Evolutionary conservation across 2,329 filamentous ascomycete genomes (phyloP), one percentile per base, ranked within the genome.

Genomic region (Aspergillus udagawae): DNA sequence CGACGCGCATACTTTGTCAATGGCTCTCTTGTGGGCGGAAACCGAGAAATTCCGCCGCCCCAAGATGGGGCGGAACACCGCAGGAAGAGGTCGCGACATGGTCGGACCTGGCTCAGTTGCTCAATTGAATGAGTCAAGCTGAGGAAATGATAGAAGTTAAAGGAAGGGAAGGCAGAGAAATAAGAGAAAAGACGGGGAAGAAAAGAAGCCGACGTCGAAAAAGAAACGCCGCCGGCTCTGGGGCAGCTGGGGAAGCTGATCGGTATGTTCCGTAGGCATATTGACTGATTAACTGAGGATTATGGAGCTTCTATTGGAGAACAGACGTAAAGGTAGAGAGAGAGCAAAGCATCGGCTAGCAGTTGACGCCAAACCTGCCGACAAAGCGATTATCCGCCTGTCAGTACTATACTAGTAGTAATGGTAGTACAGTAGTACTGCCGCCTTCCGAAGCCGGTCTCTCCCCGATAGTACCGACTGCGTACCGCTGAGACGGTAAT

Each of bases 1-100:
- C 1, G 86, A 89, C 52, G 85, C 82, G 65, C 85, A 84, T 63
- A 90, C 81, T 77, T 91, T 91, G 79, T 91, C 89, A 75, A 91
- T 90, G 70, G 87, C 86, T 68, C 81, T 74, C 59, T 84, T 82
- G 60, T 83, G 80, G 38, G 83, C 76, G 2, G 87, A 86, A 51
- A 81, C 85, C 49, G 87, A 88, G 77, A 91, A 90, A 63, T 82
- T 78, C 64, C 86, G 82, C 64, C 70, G 68, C 70, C 71, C 44
- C 21, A 47, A 70, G 42, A 72, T 51, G 49, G 70, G 69, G 58
- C 69, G 69, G 63, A 73, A 67, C 59, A 69, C 64, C 58, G 64
- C 63, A 60, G 68, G 60, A 51, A 66, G 55, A 54, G 67, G 63
- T 61, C 65, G 67, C 60, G 67, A 65, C 70, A 70, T 69, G 54